phyloP scores from a whole-genome alignment of 192 early-diverging fungal genomes.

The Mortierella antarctica region DNA sequence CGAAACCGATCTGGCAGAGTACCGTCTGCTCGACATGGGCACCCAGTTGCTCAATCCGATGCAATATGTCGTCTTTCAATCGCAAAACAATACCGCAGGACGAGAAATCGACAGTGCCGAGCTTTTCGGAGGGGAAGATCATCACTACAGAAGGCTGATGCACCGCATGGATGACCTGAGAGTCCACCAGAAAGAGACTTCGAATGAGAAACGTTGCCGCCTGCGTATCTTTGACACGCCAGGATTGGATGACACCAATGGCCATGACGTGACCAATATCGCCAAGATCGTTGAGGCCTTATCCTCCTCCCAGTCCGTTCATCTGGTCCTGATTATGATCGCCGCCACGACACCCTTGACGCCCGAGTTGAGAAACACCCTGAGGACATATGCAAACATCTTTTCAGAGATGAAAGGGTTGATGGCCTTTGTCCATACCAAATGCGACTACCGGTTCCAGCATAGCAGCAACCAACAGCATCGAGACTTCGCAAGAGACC shows the following conservation, averaged over 20 bases:
- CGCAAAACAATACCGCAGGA: too few relatives aligned
- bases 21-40: too few relatives aligned
- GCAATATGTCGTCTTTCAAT: too few relatives aligned
- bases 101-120: too few relatives aligned
- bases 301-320: background rate
- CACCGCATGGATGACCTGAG: too few relatives aligned
- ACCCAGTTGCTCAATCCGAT: too few relatives aligned
- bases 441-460: background rate
- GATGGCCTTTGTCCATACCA: slow-evolving; percentile 5
- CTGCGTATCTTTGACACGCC: slow-evolving; percentile 4
- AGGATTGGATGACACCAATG: slow-evolving; percentile 3
- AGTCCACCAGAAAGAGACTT: too few relatives aligned
- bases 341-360: background rate
- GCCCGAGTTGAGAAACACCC: background rate
- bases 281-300: background rate
- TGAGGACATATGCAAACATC: background rate
- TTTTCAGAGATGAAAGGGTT: background rate
- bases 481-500: background rate
- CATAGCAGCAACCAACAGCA: background rate
- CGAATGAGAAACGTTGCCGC: background rate
- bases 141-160: too few relatives aligned
- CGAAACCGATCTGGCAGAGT: too few relatives aligned
- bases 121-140: too few relatives aligned
- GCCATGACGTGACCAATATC: background rate
- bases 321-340: slow-evolving; percentile 5